Evolutionary conservation across 306 rosid species (phyloP).

Genomic region (Sechiopsis laciniata): DNA sequence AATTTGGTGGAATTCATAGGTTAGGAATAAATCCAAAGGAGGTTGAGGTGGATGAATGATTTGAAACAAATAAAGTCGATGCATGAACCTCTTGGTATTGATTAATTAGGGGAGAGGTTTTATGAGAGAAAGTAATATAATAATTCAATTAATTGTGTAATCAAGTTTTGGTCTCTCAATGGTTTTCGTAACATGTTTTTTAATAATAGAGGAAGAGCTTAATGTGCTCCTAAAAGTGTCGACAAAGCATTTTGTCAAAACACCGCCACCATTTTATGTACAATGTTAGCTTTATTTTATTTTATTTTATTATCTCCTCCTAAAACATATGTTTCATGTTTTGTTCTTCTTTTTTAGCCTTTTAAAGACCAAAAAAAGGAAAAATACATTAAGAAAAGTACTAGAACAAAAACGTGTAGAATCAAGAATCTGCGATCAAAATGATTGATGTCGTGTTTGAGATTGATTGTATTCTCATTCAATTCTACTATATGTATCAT

Average conservation of each 20-base stretch:
- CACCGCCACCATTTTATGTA: background rate
- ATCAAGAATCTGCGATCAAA: no score
- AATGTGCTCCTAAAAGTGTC: slow-evolving; percentile 12
- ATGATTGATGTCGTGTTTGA: no score
- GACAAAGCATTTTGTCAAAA: slow-evolving; percentile 9
- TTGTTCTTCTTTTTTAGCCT: background rate
- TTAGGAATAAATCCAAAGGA: background rate
- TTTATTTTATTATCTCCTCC: background rate
- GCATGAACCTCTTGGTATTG: background rate
- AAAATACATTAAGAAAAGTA: no score
- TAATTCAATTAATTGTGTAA: background rate
- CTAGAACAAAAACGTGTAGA: no score
- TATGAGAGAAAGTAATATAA: background rate
- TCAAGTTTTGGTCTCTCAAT: background rate
- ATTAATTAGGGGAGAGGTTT: background rate
- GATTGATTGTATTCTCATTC: no score
- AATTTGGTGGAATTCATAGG: background rate
- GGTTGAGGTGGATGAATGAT: background rate
- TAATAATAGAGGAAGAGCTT: background rate
- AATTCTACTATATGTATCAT: no score
- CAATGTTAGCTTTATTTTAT: background rate
- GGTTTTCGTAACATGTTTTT: background rate
- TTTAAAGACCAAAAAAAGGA: no score
- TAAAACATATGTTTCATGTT: background rate
- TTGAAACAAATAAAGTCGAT: slow-evolving; percentile 15